Evolutionary conservation across 768 basidiomycete species (phyloP), one percentile per base, ranked within the genome.

Genomic region (Mrakia frigida): DNA sequence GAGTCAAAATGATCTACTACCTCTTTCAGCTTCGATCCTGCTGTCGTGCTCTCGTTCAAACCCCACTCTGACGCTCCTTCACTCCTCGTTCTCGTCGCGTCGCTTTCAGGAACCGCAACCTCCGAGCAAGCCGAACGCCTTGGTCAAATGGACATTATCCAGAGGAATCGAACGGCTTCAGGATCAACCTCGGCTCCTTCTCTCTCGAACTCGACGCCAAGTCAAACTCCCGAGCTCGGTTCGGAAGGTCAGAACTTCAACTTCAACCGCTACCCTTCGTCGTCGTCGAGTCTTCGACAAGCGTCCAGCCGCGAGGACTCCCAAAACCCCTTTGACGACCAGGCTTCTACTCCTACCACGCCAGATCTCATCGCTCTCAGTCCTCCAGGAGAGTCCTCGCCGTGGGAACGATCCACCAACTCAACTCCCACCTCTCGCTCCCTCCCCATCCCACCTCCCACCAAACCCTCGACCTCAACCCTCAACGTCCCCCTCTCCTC

Each of bases 301-400:
- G 18, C 21, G 1, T 41, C 28, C 11, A 74, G n/a, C 31, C 59
- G 2, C 31, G 60, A 76, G 21, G 31, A 46, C 5, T 9, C 56
- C 14, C 33, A 43, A 28, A 65, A 76, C 35, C 61, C 61, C 21
- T 71, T 76, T 35, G 69, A 43, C 35, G 68, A 70, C 35, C 39
- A 41, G 7, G 21, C 28, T 14, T 7, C 35, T 23, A 43, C 65
- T 25, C 39, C 37, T 28, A 21, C 23, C 18, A 39, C 37, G 10
- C 52, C 53, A n/a, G 70, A 74, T n/a, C 74, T 69, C 33, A 74
- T 74, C 37, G 74, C 67, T 23, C 65, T 74, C 52, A 69, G 52
- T 16, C 46, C 65, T 11, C 46, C 46, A 5, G n/a, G 18, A 14
- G 37, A 35, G 10, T 65, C 63, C n/a, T 70, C 69, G 50, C 23